These are phyloP conservation scores for Alternaria arbusti DNA, from an alignment of 2,329 filamentous ascomycete genomes.

Conservation along the genomic window DNA sequence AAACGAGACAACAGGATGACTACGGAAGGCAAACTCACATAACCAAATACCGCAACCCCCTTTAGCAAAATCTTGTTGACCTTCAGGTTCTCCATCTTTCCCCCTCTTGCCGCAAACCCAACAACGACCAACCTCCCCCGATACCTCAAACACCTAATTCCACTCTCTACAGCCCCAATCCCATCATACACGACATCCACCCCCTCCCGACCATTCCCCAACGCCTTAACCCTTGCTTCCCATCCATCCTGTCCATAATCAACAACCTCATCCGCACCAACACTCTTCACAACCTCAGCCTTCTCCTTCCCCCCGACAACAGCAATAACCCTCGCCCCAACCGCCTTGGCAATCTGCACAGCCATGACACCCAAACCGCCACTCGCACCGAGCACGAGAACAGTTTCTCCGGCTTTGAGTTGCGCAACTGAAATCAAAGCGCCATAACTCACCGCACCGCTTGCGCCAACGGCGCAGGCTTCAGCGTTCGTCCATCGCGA, in stretches of 20 bases:
- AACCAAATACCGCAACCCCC: constrained; percentile 31
- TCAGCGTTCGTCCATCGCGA: constrained; percentile 54
- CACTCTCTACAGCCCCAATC: constrained; percentile 63
- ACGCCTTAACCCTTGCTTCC: constrained; percentile 58
- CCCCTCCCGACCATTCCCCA: constrained; percentile 57
- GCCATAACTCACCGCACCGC: constrained; percentile 62
- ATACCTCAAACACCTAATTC: constrained; percentile 61
- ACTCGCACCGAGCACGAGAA: constrained; percentile 63
- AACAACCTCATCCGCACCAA: constrained; percentile 54
- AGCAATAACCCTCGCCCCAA: constrained; percentile 62
- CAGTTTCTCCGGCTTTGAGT: constrained; percentile 56
- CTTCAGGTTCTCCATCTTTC: constrained; percentile 55
- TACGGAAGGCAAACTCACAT: constrained; percentile 18
- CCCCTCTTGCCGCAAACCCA: constrained; percentile 63
- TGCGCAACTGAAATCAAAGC: constrained; percentile 53
- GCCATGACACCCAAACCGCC: constrained; percentile 64
- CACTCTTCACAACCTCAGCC: constrained; percentile 47
- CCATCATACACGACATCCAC: constrained; percentile 66
- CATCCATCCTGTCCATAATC: constrained; percentile 54
- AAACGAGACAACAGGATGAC: background rate
- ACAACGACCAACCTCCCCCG: constrained; percentile 62
- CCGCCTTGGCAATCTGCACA: constrained; percentile 61
- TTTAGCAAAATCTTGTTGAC: constrained; percentile 34
- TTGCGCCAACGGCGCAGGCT: constrained; percentile 61
- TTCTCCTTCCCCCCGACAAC: constrained; percentile 59